Percentiles rank a stretch among this genome's conserved stretches.
phyloP scores from a whole-genome alignment of 345 rosid genomes.

The Ricinus communis region DNA sequence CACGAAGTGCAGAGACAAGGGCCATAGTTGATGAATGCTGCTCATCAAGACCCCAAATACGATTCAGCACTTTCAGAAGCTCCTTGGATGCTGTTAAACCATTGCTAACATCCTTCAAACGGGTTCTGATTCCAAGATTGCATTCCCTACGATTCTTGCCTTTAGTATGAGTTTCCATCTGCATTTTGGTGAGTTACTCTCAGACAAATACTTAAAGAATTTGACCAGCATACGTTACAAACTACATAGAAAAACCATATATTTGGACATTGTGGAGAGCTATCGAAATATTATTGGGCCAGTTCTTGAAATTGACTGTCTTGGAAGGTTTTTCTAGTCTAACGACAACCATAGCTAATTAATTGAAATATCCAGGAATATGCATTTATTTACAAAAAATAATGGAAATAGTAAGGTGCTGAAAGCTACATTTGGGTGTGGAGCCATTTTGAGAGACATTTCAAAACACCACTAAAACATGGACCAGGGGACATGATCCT shows the following conservation, averaged over 20 bases:
- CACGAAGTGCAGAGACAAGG: conserved; percentile 57
- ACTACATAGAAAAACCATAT: too few relatives aligned
- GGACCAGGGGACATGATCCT: background rate
- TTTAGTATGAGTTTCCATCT: conserved; percentile 51
- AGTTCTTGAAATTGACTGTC: too few relatives aligned
- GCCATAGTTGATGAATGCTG: conserved; percentile 50
- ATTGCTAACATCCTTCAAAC: conserved; percentile 59
- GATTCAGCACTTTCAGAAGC: conserved; percentile 66
- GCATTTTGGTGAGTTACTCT: conserved; percentile 23
- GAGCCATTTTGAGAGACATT: conserved; percentile 11
- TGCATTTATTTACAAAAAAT: background rate
- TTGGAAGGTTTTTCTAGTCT: too few relatives aligned
- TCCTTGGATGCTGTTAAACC: conserved; percentile 74
- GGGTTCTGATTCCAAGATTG: conserved; percentile 29
- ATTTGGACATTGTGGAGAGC: too few relatives aligned
- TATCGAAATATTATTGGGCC: too few relatives aligned
- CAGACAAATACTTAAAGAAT: background rate
- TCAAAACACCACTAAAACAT: background rate
- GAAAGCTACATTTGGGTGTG: conserved; percentile 5
- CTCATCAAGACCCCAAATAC: conserved; percentile 55
- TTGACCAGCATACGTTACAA: too few relatives aligned
- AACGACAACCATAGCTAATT: too few relatives aligned
- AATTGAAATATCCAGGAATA: too few relatives aligned
- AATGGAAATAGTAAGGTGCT: background rate
- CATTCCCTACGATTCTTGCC: conserved; percentile 36